phyloP scores from a whole-genome alignment of 164 flowering plant species.

The Cinnamomum micranthum region DNA sequence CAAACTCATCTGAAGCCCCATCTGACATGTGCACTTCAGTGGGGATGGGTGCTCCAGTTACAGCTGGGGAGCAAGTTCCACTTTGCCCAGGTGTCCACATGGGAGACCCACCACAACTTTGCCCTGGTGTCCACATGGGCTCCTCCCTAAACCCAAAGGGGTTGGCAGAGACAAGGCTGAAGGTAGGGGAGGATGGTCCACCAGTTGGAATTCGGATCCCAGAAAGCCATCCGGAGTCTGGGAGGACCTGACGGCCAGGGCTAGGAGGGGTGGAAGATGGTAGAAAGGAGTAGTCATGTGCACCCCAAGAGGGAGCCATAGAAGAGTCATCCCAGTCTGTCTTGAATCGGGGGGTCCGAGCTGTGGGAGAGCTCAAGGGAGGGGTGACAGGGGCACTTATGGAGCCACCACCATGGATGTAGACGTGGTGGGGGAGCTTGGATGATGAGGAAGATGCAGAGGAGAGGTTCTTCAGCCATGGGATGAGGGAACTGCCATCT shows the following conservation, averaged over 20 bases:
- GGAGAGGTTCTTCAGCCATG: slow-evolving; percentile 93
- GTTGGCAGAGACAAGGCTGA: slow-evolving; percentile 16
- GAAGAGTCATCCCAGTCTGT: slow-evolving; percentile 58
- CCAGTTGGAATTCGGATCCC: slow-evolving; percentile 25
- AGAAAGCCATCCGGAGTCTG: slow-evolving; percentile 70
- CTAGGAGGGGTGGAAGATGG: slow-evolving; percentile 83
- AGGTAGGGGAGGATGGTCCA: slow-evolving; percentile 29
- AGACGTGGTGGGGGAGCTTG: slow-evolving; percentile 57
- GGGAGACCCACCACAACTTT: slow-evolving; percentile 61
- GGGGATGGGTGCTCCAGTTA: slow-evolving; percentile 55
- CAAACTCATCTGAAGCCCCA: slow-evolving; percentile 78
- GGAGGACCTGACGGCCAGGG: slow-evolving; percentile 63
- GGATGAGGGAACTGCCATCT: slow-evolving; percentile 74
- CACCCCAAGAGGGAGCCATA: slow-evolving; percentile 37
- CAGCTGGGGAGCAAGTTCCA: slow-evolving; percentile 93
- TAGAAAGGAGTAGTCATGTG: slow-evolving; percentile 38
- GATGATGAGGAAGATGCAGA: slow-evolving; percentile 59
- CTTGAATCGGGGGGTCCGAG: slow-evolving; percentile 58
- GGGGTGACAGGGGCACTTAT: slow-evolving; percentile 97
- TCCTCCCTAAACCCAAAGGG: slow-evolving; percentile 18
- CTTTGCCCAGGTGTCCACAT: slow-evolving; percentile 99
- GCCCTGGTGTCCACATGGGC: slow-evolving; percentile 74
- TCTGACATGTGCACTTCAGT: slow-evolving; percentile 85
- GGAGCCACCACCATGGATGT: slow-evolving; percentile 62
- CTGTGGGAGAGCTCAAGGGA: slow-evolving; percentile 83